Evolutionary conservation across 2,329 filamentous ascomycete species (phyloP), one percentile per base, ranked within the genome.

Genomic region (Alternaria ventricosa): DNA sequence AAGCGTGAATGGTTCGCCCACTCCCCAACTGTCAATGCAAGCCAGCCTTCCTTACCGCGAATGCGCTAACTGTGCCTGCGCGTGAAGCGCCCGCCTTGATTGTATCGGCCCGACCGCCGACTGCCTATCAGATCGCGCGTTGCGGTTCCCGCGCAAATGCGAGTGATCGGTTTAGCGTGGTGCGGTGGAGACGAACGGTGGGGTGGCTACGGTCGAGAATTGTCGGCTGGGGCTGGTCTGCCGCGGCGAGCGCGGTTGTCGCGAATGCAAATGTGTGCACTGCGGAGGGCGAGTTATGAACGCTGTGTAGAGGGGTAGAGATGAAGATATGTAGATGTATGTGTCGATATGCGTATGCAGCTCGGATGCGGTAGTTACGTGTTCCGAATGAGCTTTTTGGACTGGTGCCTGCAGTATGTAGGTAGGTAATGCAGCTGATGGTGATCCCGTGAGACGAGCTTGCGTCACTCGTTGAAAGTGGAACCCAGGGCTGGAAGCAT

Each of bases 131-230:
- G 51, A 67, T 57, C 50, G 46, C 58, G 60, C 57, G 55, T 41
- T 61, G 67, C 59, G 68, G 60, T 61, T 67, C 53, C 62, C 63
- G 65, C 66, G 64, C 66, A 56, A 58, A 65, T 70, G 67, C 70
- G 61, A 71, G 64, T 71, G 69, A 65, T 73, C 59, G 27, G 28
- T 63, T 55, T 72, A 70, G 71, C 64, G 61, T 60, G 50, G 43
- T 53, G 36, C 60, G 71, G 36, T 57, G 70, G 70, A 50, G 63
- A 68, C 61, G 63, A 67, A 69, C 55, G 57, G 65, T 66, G 64
- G 64, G 62, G 65, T 50, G 27, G 49, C 20, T 30, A 51, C 47
- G 36, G 60, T 49, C 27, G 57, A 46, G 49, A 62, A 45, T 41
- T 41, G 22, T 46, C 36, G 15, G 43, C 56, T 45, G 30, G 61